These are phyloP conservation scores for Plasmopara muralis DNA, from an alignment of 352 stramenopile genomes.

Conservation along the genomic window DNA sequence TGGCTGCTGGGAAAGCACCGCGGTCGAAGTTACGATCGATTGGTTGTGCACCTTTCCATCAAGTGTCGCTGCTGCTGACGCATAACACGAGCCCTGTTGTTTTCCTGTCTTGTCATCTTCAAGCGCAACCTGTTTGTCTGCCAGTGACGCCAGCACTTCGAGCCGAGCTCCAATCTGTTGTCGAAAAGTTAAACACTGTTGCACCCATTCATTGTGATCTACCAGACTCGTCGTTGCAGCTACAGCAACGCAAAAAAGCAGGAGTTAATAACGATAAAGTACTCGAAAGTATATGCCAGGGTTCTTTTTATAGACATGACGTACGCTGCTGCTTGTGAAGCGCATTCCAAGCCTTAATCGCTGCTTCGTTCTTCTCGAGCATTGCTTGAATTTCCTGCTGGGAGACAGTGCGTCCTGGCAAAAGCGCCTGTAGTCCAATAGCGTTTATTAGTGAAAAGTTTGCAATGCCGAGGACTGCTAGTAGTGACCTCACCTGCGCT, in stretches of 20 bases:
- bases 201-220: conserved; percentile 73
- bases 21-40: conserved; percentile 1
- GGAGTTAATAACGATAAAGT: conserved; percentile 1
- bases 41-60: conserved; percentile 5
- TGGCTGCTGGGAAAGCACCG: conserved; percentile 7
- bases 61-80: conserved; percentile 7
- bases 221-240: conserved; percentile 39
- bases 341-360: conserved; percentile 62
- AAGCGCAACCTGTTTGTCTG: conserved; percentile 70
- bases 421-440: conserved; percentile 10
- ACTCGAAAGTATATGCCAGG: neutral
- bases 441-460: no score
- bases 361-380: conserved; percentile 83
- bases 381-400: conserved; percentile 68
- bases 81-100: conserved; percentile 6
- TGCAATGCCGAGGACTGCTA: neutral
- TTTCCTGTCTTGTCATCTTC: conserved; percentile 36
- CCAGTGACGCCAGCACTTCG: conserved; percentile 68
- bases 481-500: conserved; percentile 32
- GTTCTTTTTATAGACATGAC: conserved; percentile 10
- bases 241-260: conserved; percentile 6
- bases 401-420: conserved; percentile 48
- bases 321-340: conserved; percentile 73
- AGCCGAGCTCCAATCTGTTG: conserved; percentile 70
- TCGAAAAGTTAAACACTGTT: conserved; percentile 50